Conservation (phyloP, 78 protist genomes). For the Reticulomyxa filosa region DNA sequence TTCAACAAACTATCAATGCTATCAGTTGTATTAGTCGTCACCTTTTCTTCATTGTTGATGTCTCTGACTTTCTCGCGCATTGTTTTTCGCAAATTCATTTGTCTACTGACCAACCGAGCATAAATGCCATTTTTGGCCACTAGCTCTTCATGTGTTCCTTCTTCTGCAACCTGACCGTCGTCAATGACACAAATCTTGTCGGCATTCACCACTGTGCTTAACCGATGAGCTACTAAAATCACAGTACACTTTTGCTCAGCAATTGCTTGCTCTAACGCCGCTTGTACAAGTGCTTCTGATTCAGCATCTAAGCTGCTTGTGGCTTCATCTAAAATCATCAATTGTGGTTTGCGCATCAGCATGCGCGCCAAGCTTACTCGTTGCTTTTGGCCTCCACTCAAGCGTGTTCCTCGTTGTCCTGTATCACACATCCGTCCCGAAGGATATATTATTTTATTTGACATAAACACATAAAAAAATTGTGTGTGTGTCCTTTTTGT, state of each 20-base stretch:
- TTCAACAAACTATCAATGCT: too few species aligned
- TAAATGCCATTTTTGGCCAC: too few species aligned
- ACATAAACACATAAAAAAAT: too few species aligned
- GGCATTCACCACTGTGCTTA: background rate
- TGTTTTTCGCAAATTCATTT: too few species aligned
- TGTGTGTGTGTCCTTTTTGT: too few species aligned
- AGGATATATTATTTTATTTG: too few species aligned
- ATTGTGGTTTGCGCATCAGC: conserved; percentile 1
- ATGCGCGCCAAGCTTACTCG: conserved; percentile 14
- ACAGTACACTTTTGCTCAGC: background rate
- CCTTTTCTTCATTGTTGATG: too few species aligned
- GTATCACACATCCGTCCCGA: too few species aligned
- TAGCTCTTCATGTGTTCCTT: too few species aligned
- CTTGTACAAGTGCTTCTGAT: conserved; percentile 7
- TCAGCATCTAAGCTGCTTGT: conserved; percentile 19
- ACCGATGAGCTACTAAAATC: conserved; percentile 10
- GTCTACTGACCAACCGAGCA: too few species aligned
- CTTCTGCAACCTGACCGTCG: background rate
- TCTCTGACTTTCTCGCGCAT: too few species aligned
- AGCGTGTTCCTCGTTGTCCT: background rate
- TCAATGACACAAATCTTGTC: background rate
- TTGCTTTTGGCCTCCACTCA: conserved; percentile 20
- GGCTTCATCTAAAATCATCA: conserved; percentile 20
- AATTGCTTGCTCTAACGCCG: background rate
- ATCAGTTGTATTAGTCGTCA: too few species aligned